phyloP scores from a whole-genome alignment of 2,329 filamentous ascomycete species.

The Sporothrix globosa region DNA sequence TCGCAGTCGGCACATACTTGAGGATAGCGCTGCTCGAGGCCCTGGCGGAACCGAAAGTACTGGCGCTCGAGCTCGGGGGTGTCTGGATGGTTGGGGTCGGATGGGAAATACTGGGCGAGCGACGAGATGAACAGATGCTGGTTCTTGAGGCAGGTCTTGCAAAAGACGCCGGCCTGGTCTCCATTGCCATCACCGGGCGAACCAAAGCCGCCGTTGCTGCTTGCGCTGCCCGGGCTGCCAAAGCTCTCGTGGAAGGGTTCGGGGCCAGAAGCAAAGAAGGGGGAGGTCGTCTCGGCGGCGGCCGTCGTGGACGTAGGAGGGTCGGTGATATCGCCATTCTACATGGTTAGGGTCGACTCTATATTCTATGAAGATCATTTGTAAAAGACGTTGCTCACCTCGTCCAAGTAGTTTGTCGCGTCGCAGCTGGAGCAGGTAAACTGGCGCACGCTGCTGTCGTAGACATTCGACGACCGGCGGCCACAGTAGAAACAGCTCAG shows the following conservation, averaged over 20 bases:
- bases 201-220: background rate
- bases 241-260: slow-evolving; percentile 41
- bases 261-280: slow-evolving; percentile 54
- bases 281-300: slow-evolving; percentile 47
- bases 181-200: background rate
- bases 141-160: slow-evolving; percentile 82
- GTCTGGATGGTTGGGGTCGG: slow-evolving; percentile 65
- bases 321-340: slow-evolving; percentile 89
- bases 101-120: slow-evolving; percentile 77
- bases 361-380: background rate
- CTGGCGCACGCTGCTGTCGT: slow-evolving; percentile 61
- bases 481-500: slow-evolving; percentile 86
- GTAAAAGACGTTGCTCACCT: slow-evolving; percentile 54
- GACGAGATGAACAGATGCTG: slow-evolving; percentile 78
- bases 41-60: slow-evolving; percentile 69
- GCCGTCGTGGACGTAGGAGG: slow-evolving; percentile 68
- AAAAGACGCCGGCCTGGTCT: slow-evolving; percentile 55
- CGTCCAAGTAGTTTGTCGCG: slow-evolving; percentile 84
- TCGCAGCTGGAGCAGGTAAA: slow-evolving; percentile 81
- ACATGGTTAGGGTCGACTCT: slow-evolving; percentile 1
- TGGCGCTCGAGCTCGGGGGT: slow-evolving; percentile 69
- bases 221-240: slow-evolving; percentile 37
- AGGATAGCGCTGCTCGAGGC: slow-evolving; percentile 81
- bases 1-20: slow-evolving; percentile 84
- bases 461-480: slow-evolving; percentile 62